Conservation (phyloP, 345 rosid genomes). For the Schrenkiella parvula region DNA sequence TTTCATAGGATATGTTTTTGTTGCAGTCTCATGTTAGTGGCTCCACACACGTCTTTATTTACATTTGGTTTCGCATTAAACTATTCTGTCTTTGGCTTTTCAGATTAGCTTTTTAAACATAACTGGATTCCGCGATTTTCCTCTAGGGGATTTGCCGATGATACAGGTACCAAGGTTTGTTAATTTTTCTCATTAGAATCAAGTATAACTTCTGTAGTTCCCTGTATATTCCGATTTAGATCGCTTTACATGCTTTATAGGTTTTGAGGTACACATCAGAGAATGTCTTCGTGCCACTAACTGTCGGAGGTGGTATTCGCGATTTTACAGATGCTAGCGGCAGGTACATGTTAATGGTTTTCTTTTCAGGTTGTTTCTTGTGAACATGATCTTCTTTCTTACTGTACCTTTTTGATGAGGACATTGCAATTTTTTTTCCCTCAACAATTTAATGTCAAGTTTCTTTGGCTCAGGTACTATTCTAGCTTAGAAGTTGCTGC, state of each 20-base stretch:
- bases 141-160: slow-evolving; percentile 96
- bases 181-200: not conserved
- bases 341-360: slow-evolving; percentile 44
- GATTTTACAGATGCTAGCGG: slow-evolving; percentile 95
- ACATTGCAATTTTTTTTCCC: not conserved
- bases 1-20: slow-evolving; percentile 3
- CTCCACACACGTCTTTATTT: not conserved
- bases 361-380: slow-evolving; percentile 4
- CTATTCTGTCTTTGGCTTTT: slow-evolving; percentile 27
- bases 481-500: slow-evolving; percentile 98
- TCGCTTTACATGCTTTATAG: slow-evolving; percentile 37
- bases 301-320: slow-evolving; percentile 98
- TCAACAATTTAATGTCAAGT: not conserved
- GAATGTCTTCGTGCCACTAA: slow-evolving; percentile 95
- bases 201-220: not conserved
- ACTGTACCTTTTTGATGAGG: not conserved
- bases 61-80: slow-evolving; percentile 10
- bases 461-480: slow-evolving; percentile 55
- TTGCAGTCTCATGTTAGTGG: not conserved
- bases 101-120: slow-evolving; percentile 93
- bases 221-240: not conserved
- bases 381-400: not conserved
- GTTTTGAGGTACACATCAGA: slow-evolving; percentile 87
- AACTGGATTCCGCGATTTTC: slow-evolving; percentile 92
- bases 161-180: slow-evolving; percentile 55